Conservation (phyloP, 139 green algal genomes). For the Haematococcus lacustris region DNA sequence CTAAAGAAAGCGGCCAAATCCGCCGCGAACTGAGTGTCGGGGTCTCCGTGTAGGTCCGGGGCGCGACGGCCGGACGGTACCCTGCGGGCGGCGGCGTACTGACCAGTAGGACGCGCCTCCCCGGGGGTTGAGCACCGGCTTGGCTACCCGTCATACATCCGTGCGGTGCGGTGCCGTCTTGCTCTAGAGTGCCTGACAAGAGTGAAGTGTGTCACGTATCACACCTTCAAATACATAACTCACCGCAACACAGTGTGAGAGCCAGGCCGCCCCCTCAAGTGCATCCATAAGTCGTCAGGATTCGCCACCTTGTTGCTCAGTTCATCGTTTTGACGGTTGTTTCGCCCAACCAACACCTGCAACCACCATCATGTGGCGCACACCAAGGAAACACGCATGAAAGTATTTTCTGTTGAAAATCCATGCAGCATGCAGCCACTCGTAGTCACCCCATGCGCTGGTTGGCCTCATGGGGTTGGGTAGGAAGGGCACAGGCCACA, state of each 20-base stretch:
- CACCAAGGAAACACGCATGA: not conserved
- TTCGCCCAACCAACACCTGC: constrained; percentile 68
- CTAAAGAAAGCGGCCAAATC: constrained; percentile 69
- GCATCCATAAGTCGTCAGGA: constrained; percentile 75
- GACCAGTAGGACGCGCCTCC: not conserved
- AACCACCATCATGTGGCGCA: not conserved
- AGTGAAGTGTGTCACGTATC: no score
- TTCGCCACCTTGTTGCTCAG: constrained; percentile 54
- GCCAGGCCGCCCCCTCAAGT: constrained; percentile 67
- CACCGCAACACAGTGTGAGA: constrained; percentile 41
- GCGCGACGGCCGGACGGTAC: constrained; percentile 9
- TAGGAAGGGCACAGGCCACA: no score
- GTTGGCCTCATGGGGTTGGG: no score
- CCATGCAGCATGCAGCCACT: no score
- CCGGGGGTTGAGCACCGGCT: not conserved
- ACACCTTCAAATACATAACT: no score
- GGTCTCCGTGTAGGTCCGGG: constrained; percentile 2
- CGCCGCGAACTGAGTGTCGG: constrained; percentile 62
- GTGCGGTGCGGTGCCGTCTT: no score
- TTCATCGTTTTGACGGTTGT: constrained; percentile 83
- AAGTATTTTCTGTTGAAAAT: no score
- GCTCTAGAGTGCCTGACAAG: not conserved
- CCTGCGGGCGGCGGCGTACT: not conserved
- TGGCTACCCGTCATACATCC: not conserved
- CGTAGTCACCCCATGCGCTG: no score